Conservation (phyloP, 441 rosid species). For the Aleurites moluccanus region DNA sequence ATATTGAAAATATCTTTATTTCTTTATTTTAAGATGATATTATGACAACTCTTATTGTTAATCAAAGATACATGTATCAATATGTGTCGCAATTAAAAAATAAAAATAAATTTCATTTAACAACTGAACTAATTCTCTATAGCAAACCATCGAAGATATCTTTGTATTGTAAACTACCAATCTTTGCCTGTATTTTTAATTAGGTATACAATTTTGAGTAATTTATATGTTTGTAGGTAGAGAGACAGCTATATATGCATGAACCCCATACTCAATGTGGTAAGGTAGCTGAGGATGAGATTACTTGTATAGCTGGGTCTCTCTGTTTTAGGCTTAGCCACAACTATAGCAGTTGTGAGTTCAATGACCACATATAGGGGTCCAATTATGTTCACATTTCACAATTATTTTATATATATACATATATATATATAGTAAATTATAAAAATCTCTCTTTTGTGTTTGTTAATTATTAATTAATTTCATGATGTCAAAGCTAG, state of each 20-base stretch:
- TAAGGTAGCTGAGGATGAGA: constrained; percentile 20
- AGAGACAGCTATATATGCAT: constrained; percentile 11
- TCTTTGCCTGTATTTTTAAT: neutral
- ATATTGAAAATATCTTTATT: no score
- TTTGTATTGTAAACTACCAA: neutral
- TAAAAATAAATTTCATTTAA: no score
- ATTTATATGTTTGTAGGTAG: neutral
- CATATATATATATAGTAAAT: no score
- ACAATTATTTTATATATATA: neutral
- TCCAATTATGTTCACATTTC: neutral
- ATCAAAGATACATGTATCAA: no score
- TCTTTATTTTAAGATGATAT: no score
- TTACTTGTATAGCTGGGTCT: constrained; percentile 28
- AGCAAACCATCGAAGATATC: no score
- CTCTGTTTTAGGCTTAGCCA: constrained; percentile 21
- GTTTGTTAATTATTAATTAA: no score
- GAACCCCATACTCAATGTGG: constrained; percentile 11
- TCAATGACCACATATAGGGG: neutral
- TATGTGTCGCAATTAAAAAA: no score
- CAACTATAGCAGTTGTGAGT: constrained; percentile 30
- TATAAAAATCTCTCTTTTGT: no score
- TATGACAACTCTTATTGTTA: no score
- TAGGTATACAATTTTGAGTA: neutral
- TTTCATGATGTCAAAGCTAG: no score
- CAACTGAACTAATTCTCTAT: no score